Conservation (phyloP, 2,329 filamentous ascomycete genomes). For the Alternaria sp. region DNA sequence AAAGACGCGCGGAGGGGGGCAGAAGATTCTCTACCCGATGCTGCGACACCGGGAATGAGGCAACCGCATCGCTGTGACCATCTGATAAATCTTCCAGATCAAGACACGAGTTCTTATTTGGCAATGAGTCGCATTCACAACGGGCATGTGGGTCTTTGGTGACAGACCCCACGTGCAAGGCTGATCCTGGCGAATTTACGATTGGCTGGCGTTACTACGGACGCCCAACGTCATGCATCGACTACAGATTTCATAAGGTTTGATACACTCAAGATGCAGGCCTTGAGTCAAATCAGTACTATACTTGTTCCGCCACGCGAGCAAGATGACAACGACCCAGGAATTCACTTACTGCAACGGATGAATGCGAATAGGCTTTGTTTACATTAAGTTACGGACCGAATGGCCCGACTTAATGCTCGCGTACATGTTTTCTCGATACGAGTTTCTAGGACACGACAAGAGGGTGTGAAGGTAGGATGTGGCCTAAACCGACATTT, state of each 20-base stretch:
- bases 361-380: neutral
- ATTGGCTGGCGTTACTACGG: conserved; percentile 13
- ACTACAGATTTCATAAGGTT: conserved; percentile 1
- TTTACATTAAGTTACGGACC: neutral
- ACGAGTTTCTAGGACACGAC: neutral
- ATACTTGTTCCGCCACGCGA: neutral
- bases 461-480: neutral
- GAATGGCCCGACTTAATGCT: neutral
- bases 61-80: neutral
- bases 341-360: neutral
- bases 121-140: neutral
- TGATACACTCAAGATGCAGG: neutral
- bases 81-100: neutral
- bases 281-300: neutral
- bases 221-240: conserved; percentile 3
- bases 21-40: neutral
- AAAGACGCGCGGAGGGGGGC: neutral
- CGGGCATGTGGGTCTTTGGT: neutral
- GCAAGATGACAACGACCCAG: neutral
- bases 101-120: neutral
- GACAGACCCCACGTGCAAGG: neutral
- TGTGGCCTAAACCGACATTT: neutral
- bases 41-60: neutral
- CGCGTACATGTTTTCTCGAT: neutral
- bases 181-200: neutral